Base-by-base conservation (phyloP, 257 asterid genomes). In the Ocimum tenuiflorum region DNA sequence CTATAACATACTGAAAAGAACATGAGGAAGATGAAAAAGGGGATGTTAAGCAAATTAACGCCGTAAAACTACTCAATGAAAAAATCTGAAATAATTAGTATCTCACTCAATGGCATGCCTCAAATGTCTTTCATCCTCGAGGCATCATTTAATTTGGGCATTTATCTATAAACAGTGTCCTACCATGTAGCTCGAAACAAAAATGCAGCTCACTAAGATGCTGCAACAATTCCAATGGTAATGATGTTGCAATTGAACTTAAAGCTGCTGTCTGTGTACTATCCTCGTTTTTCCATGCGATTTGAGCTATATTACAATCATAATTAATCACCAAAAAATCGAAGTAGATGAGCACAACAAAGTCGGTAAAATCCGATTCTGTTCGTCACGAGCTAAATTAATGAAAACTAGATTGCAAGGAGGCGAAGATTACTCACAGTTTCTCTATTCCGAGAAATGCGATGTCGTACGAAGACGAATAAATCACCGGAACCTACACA, bases 391-490 rank as follows among this genome's bases (percentile, higher is more conserved):
- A 42, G 11, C 33, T 39, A 46, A 54, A 59, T 6, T 38, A 49
- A 60, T n/a, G 23, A 47, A 64, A 19, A 20, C 27, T 3, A 48
- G 31, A 60, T 6, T 42, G 27, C 53, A 3, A 36, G 46, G 45
- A n/a, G 13, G 50, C 67, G 59, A 15, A 63, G 31, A 67, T 50
- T 23, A 42, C 89, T 86, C 70, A 92, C 99, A 92, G 72, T 72
- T 92, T 89, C 63, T 92, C 97, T 11, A 92, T 81, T 63, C 99
- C 99, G 35, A 87, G 77, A 71, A 92, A 89, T 11, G 95, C 36
- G 46, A 92, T 89, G 58, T 92, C 90, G 51, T 92, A 92, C 1
- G 91, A 83, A 60, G 96, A 63, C 12, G 99, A 86, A 74, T 89
- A 86, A 52, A 92, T 86, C 10, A 92, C 41, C 7, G 99, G 97